phyloP scores from a whole-genome alignment of 2,329 filamentous ascomycete genomes.

The Scolecobasidium constrictum region DNA sequence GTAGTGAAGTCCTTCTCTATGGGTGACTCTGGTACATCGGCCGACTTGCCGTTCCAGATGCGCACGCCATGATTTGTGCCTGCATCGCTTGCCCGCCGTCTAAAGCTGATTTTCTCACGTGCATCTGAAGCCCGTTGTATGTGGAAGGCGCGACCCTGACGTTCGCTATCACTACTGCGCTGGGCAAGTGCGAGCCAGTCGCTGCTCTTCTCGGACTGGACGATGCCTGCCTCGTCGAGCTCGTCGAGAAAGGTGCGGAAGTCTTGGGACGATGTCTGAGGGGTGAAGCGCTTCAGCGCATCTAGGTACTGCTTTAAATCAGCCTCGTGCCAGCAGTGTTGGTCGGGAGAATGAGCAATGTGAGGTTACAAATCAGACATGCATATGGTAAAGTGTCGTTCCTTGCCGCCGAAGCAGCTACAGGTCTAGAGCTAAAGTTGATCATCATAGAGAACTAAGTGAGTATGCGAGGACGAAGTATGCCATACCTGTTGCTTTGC shows the following conservation, averaged over 20 bases:
- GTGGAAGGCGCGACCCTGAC: slow-evolving; percentile 20
- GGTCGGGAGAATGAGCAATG: no score
- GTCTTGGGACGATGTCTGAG: slow-evolving; percentile 27
- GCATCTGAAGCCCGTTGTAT: slow-evolving; percentile 25
- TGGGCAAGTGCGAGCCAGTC: slow-evolving; percentile 25
- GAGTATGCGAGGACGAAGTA: slow-evolving; percentile 1
- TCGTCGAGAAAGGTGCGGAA: slow-evolving; percentile 27
- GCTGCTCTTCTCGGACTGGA: slow-evolving; percentile 13
- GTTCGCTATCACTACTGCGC: slow-evolving; percentile 23
- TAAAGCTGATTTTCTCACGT: slow-evolving; percentile 17
- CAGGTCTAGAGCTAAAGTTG: slow-evolving; percentile 42
- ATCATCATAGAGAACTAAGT: slow-evolving; percentile 28
- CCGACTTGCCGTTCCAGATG: slow-evolving; percentile 30
- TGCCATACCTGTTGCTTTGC: slow-evolving; percentile 37
- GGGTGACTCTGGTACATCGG: slow-evolving; percentile 28
- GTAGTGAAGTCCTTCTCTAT: slow-evolving; percentile 70
- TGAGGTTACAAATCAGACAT: slow-evolving; percentile 21
- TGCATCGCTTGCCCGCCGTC: slow-evolving; percentile 12
- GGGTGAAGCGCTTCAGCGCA: slow-evolving; percentile 25
- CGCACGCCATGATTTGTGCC: slow-evolving; percentile 19
- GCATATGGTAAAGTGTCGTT: slow-evolving; percentile 29
- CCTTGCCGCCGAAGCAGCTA: slow-evolving; percentile 32
- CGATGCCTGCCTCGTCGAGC: slow-evolving; percentile 22
- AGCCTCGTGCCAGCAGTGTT: no score
- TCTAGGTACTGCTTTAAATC: slow-evolving; percentile 27